These are phyloP conservation scores for Globisporangium cylindrosporum DNA, from an alignment of 352 stramenopile species.

Conservation along the genomic window DNA sequence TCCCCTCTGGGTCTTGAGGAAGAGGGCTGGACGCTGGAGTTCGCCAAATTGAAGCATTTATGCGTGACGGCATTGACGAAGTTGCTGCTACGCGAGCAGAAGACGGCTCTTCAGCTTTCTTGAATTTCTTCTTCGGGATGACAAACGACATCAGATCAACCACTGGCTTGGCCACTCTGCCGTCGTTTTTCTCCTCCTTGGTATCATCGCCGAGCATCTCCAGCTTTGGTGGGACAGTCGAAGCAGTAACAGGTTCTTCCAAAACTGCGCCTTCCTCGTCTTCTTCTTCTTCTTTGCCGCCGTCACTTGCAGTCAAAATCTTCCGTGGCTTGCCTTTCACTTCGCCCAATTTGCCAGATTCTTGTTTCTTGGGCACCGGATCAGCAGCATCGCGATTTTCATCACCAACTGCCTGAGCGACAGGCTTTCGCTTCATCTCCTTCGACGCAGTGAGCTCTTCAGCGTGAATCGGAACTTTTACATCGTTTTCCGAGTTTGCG, in stretches of 20 bases:
- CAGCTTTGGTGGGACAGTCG: background rate
- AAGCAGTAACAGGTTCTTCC: background rate
- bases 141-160: constrained; percentile 35
- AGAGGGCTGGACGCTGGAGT: constrained; percentile 14
- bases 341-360: background rate
- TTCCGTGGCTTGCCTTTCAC: background rate
- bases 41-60: constrained; percentile 6
- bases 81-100: background rate
- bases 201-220: background rate
- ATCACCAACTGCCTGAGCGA: background rate
- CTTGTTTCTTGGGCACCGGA: background rate
- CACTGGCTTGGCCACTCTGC: background rate
- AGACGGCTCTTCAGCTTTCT: background rate
- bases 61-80: background rate
- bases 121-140: constrained; percentile 40
- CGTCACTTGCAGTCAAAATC: background rate
- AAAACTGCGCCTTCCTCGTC: constrained; percentile 4
- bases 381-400: background rate
- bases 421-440: background rate
- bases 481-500: background rate
- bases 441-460: background rate
- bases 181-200: background rate
- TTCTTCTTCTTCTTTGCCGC: constrained; percentile 12
- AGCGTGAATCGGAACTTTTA: background rate
- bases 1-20: background rate